phyloP scores from a whole-genome alignment of 2,329 filamentous ascomycete genomes.

The Pseudopyricularia cyperi region DNA sequence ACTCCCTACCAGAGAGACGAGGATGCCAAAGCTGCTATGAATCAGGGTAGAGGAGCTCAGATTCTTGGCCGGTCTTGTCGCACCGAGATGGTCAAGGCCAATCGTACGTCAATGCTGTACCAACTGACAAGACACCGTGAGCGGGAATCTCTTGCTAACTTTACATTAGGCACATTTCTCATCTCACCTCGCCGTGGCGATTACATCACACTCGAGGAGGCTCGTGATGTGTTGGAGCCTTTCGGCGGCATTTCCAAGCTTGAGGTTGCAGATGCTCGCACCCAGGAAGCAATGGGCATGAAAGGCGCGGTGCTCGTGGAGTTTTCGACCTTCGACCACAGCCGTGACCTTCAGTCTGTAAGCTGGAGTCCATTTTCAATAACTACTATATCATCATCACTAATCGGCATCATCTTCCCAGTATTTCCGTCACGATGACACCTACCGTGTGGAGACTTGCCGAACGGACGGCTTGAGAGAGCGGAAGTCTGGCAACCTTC shows the following conservation, averaged over 20 bases:
- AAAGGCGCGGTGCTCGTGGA: slow-evolving; percentile 30
- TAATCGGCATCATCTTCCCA: slow-evolving; percentile 7
- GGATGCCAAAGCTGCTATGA: slow-evolving; percentile 33
- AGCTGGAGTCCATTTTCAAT: slow-evolving; percentile 11
- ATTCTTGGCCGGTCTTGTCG: slow-evolving; percentile 46
- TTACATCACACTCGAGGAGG: slow-evolving; percentile 28
- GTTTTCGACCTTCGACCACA: slow-evolving; percentile 36
- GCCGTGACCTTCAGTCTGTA: slow-evolving; percentile 34
- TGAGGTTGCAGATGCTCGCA: slow-evolving; percentile 19
- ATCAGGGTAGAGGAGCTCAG: slow-evolving; percentile 28
- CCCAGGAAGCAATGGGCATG: slow-evolving; percentile 20
- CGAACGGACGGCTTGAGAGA: slow-evolving; percentile 15
- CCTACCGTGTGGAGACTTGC: slow-evolving; percentile 12
- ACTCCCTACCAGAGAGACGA: slow-evolving; percentile 24
- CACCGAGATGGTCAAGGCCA: slow-evolving; percentile 45
- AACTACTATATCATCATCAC: background rate
- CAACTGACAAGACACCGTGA: background rate
- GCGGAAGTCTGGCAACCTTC: slow-evolving; percentile 14
- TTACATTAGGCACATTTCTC: slow-evolving; percentile 31
- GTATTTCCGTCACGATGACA: slow-evolving; percentile 20
- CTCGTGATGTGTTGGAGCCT: slow-evolving; percentile 22
- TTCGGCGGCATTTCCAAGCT: slow-evolving; percentile 31
- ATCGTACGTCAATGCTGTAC: slow-evolving; percentile 29
- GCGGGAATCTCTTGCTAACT: background rate
- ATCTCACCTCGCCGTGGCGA: slow-evolving; percentile 26